These are phyloP conservation scores for Pichia phayaonensis DNA, from an alignment of 805 yeast genomes.

Conservation along the genomic window DNA sequence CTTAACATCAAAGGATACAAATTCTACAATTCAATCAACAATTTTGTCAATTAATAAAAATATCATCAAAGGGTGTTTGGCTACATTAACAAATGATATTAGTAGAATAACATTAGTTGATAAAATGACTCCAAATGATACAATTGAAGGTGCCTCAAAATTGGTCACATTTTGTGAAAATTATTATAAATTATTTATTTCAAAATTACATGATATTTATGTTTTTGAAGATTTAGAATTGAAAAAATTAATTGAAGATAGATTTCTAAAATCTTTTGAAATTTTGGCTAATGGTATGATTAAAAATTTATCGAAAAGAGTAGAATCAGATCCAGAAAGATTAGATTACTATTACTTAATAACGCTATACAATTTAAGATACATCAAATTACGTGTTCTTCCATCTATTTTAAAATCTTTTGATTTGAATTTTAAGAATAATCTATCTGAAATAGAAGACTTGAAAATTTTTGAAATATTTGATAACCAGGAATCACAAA, in stretches of 20 bases:
- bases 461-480: conserved; percentile 38
- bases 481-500: conserved; percentile 41
- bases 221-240: conserved; percentile 13
- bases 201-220: conserved; percentile 23
- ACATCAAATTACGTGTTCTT: conserved; percentile 37
- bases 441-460: conserved; percentile 32
- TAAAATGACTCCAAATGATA: conserved; percentile 29
- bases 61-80: conserved; percentile 21
- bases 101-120: conserved; percentile 26
- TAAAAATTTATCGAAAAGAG: conserved; percentile 27
- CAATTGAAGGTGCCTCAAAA: conserved; percentile 28
- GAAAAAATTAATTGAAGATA: conserved; percentile 24
- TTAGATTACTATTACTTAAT: conserved; percentile 22
- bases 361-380: conserved; percentile 47
- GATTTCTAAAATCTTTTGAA: conserved; percentile 30
- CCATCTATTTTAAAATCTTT: conserved; percentile 43
- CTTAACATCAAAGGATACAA: conserved; percentile 30
- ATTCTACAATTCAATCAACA: conserved; percentile 2
- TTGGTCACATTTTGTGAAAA: conserved; percentile 31
- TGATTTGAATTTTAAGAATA: conserved; percentile 42
- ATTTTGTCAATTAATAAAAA: conserved; percentile 19
- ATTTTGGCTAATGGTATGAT: conserved; percentile 36
- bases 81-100: conserved; percentile 21
- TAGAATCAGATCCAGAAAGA: conserved; percentile 14
- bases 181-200: conserved; percentile 33